These are phyloP conservation scores for Solanum megistacrolobum DNA, from an alignment of 257 asterid genomes.

Conservation along the genomic window DNA sequence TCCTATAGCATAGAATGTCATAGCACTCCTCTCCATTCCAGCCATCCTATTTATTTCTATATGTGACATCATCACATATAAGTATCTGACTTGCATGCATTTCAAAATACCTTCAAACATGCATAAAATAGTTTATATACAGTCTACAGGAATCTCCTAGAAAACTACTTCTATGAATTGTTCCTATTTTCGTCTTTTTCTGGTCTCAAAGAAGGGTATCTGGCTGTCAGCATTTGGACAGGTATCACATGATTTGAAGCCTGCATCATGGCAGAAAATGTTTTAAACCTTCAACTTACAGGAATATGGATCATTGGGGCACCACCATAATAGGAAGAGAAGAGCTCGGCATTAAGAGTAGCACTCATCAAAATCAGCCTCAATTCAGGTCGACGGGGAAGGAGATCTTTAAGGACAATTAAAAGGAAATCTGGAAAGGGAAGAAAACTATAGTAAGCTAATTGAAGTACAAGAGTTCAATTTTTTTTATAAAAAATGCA, in stretches of 20 bases:
- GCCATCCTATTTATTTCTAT: not conserved
- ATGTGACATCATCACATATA: not conserved
- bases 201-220: not conserved
- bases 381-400: conserved; percentile 78
- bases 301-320: conserved; percentile 86
- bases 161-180: not conserved
- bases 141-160: not conserved
- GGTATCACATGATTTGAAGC: not conserved
- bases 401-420: conserved; percentile 88
- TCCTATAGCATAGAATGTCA: not conserved
- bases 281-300: conserved; percentile 32
- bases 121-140: not conserved
- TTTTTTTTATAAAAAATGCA: not conserved
- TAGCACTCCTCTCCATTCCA: not conserved
- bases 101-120: not conserved
- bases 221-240: not conserved
- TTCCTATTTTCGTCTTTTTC: not conserved
- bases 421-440: conserved; percentile 78
- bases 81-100: not conserved
- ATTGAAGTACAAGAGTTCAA: not conserved
- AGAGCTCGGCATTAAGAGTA: conserved; percentile 84
- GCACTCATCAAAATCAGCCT: conserved; percentile 89
- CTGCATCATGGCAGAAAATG: not conserved
- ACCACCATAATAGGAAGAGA: conserved; percentile 76
- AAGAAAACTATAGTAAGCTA: conserved; percentile 19